phyloP scores from a whole-genome alignment of 78 protist genomes.

The Mastigamoeba balamuthi region DNA sequence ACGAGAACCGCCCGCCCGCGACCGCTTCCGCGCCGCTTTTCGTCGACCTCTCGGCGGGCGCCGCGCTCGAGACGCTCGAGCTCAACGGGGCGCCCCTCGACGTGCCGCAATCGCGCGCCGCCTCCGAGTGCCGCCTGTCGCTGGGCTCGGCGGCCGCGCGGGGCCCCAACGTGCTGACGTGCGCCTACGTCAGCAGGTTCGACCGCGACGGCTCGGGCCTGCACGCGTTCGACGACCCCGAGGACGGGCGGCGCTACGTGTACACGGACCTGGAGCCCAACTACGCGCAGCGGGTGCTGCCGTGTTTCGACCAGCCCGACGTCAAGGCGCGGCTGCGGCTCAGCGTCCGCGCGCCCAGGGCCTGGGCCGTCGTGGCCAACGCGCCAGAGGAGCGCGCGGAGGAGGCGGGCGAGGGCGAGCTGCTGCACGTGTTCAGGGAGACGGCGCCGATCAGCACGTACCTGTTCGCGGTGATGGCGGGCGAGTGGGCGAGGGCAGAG shows the following conservation, averaged over 20 bases:
- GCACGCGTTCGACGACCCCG: background rate
- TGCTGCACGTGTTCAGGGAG: background rate
- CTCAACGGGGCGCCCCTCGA: too few species aligned
- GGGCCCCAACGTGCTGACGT: too few species aligned
- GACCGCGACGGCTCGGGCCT: background rate
- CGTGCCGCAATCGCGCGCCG: too few species aligned
- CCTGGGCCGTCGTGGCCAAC: background rate
- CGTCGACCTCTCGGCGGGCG: too few species aligned
- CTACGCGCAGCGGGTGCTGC: background rate
- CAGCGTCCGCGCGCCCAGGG: background rate
- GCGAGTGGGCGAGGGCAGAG: background rate
- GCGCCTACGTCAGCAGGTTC: background rate
- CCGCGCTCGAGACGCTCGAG: too few species aligned
- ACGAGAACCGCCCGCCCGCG: too few species aligned
- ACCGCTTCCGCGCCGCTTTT: too few species aligned
- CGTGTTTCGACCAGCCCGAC: conserved; percentile 13
- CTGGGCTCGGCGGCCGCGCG: too few species aligned
- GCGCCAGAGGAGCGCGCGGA: background rate
- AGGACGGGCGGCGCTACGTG: background rate
- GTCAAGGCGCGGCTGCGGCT: background rate
- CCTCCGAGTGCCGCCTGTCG: too few species aligned
- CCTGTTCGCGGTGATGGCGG: background rate
- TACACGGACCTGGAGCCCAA: conserved; percentile 10
- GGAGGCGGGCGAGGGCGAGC: background rate
- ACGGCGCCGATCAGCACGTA: background rate